Percentiles rank a stretch among this genome's conserved stretches.
Conservation (phyloP, 2,329 filamentous ascomycete genomes). For the Biscogniauxia sp. region DNA sequence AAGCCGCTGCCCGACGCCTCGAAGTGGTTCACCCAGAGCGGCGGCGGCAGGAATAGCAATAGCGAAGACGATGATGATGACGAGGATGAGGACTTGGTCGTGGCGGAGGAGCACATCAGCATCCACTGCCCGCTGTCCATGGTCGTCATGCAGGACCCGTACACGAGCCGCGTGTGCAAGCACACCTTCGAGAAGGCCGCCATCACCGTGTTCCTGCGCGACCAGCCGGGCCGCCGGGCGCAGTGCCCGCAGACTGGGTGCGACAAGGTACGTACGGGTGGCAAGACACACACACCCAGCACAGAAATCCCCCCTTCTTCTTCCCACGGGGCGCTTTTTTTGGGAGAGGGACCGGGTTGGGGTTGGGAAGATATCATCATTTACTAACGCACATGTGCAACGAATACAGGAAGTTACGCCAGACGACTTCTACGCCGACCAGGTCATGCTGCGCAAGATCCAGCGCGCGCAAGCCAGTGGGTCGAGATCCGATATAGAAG, state of each 20-base stretch:
- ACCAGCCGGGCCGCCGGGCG: slow-evolving; percentile 35
- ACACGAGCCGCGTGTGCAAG: slow-evolving; percentile 64
- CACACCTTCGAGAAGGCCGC: slow-evolving; percentile 69
- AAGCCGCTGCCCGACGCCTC: slow-evolving; percentile 51
- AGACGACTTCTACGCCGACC: slow-evolving; percentile 55
- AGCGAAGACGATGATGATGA: slow-evolving; percentile 37
- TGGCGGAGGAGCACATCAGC: slow-evolving; percentile 61
- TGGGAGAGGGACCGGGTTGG: too few species aligned
- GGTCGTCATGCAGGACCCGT: slow-evolving; percentile 61
- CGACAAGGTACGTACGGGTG: slow-evolving; percentile 44
- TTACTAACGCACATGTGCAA: too few species aligned
- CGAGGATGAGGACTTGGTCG: slow-evolving; percentile 66
- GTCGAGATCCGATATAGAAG: slow-evolving; percentile 41
- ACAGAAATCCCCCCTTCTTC: not conserved
- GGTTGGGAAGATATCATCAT: too few species aligned
- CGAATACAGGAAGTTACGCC: slow-evolving; percentile 44
- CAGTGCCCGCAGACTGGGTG: slow-evolving; percentile 68
- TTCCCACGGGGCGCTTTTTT: too few species aligned
- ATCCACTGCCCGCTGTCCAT: slow-evolving; percentile 70
- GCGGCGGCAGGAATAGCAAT: slow-evolving; percentile 31
- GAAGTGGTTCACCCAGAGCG: slow-evolving; percentile 52
- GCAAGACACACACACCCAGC: not conserved
- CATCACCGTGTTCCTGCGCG: slow-evolving; percentile 53
- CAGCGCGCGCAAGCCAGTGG: slow-evolving; percentile 46
- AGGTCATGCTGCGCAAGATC: slow-evolving; percentile 56